phyloP scores from a whole-genome alignment of 306 rosid species.

The Sophora flavescens region DNA sequence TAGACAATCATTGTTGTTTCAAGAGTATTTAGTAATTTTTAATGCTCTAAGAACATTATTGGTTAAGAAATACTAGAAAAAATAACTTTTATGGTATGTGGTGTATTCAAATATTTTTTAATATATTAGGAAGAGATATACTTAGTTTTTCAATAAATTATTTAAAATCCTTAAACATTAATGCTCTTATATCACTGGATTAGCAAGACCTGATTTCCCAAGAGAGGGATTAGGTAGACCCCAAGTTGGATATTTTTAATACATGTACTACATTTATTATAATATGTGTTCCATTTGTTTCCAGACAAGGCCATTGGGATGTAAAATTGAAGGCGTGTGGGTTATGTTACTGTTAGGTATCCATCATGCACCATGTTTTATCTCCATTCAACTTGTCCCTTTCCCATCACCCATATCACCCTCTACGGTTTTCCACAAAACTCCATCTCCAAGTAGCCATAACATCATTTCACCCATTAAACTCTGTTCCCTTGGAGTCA shows the following conservation, averaged over 20 bases:
- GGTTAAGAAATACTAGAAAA: too few species aligned
- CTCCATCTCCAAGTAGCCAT: slow-evolving; percentile 74
- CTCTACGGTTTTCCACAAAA: slow-evolving; percentile 58
- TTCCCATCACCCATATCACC: slow-evolving; percentile 34
- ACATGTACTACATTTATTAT: slow-evolving; percentile 12
- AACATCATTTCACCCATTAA: slow-evolving; percentile 50
- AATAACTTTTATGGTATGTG: too few species aligned
- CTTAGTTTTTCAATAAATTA: too few species aligned
- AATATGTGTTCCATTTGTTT: slow-evolving; percentile 49
- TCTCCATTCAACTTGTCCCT: slow-evolving; percentile 58
- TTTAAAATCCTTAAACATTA: too few species aligned
- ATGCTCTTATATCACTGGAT: too few species aligned
- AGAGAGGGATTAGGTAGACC: slow-evolving; percentile 35
- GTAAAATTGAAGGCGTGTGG: slow-evolving; percentile 48
- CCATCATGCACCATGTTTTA: slow-evolving; percentile 49
- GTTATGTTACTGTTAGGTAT: slow-evolving; percentile 52
- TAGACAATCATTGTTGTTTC: too few species aligned
- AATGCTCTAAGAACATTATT: too few species aligned
- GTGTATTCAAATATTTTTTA: too few species aligned
- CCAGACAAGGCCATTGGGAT: slow-evolving; percentile 61
- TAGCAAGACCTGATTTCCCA: not conserved
- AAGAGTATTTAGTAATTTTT: too few species aligned
- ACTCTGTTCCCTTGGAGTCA: slow-evolving; percentile 45
- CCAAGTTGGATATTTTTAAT: slow-evolving; percentile 31
- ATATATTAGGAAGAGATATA: too few species aligned